Conservation (phyloP, 2,329 filamentous ascomycete genomes). For the Scedosporium minutisporum region DNA sequence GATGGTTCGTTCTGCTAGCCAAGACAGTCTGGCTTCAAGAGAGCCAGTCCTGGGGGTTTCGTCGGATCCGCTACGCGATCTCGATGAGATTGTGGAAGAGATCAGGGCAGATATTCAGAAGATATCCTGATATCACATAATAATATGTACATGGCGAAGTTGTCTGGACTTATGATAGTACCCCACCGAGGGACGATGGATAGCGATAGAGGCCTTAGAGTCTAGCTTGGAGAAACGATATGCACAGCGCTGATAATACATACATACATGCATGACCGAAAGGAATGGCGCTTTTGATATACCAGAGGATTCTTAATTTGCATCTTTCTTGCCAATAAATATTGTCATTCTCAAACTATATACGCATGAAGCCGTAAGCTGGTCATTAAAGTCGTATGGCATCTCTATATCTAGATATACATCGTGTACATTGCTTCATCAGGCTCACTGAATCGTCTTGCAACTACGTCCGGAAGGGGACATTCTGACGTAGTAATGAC, state of each 20-base stretch:
- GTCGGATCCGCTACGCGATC: constrained; percentile 62
- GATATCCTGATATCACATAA: not conserved
- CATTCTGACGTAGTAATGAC: no score
- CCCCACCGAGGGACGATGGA: no score
- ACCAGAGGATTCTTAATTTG: no score
- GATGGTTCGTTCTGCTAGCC: constrained; percentile 41
- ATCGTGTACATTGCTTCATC: constrained; percentile 10
- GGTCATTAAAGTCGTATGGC: not conserved
- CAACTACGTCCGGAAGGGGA: no score
- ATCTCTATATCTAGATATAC: not conserved
- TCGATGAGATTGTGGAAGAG: constrained; percentile 70
- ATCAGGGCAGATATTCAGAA: constrained; percentile 62
- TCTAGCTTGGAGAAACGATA: no score
- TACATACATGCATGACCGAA: no score
- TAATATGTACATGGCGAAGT: not conserved
- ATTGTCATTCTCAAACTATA: not conserved
- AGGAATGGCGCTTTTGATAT: not conserved
- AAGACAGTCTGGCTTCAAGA: constrained; percentile 44
- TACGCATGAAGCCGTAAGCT: not conserved
- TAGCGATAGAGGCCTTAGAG: no score
- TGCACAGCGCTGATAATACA: no score
- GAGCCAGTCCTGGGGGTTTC: constrained; percentile 69
- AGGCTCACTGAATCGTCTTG: not conserved
- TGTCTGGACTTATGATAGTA: not conserved
- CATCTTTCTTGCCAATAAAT: not conserved